phyloP scores from a whole-genome alignment of 305 asterid genomes.

The Fraxinus velutina region DNA sequence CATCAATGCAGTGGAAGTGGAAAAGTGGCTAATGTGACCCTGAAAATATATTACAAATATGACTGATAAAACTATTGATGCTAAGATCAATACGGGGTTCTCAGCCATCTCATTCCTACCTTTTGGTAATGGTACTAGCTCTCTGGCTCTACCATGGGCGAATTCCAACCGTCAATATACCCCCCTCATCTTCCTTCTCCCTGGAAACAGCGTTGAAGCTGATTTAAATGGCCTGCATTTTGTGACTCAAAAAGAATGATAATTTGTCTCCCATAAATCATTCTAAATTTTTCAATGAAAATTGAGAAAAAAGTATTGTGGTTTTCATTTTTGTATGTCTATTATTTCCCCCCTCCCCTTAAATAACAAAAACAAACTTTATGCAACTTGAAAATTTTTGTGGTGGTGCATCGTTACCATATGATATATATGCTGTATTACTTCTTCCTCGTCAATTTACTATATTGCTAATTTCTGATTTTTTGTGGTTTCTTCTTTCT shows the following conservation, averaged over 20 bases:
- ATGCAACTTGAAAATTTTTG: background rate
- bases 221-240: background rate
- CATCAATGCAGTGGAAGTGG: background rate
- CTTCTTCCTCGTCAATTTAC: background rate
- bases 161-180: background rate
- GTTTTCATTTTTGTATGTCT: background rate
- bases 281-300: background rate
- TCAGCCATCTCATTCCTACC: background rate
- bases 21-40: background rate
- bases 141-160: background rate
- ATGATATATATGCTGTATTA: background rate
- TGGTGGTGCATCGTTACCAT: background rate
- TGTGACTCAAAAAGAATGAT: background rate
- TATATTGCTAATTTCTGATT: background rate
- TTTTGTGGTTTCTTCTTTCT: conserved; percentile 21
- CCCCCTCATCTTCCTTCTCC: background rate
- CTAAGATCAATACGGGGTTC: background rate
- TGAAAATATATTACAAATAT: background rate
- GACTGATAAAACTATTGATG: background rate
- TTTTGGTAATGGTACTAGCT: background rate
- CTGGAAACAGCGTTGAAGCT: background rate
- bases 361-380: background rate
- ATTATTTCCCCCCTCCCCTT: background rate
- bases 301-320: background rate
- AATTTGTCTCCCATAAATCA: background rate